Evolutionary conservation across 108 stramenopile species (phyloP), one percentile per base, ranked within the genome.

Genomic region (Stephanodiscus minutulus): DNA sequence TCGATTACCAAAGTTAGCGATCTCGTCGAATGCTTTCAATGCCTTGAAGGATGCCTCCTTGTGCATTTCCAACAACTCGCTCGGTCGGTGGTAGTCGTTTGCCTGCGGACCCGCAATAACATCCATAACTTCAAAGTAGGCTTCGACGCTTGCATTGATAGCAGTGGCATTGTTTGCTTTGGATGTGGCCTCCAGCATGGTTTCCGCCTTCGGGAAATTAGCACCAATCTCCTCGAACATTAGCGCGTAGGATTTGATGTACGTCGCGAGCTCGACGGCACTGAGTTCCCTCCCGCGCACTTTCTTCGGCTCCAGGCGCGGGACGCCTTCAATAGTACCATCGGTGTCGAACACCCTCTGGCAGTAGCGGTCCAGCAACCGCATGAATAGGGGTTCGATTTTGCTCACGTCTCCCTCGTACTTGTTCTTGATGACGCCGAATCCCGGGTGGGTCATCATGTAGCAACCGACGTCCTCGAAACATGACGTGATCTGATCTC

Each of bases 171-270:
- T 98, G 86, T 97, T 98, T 46, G 97, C 98, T 54, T 85, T 74
- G 0, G 97, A 92, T 13, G 99, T 99, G 0, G 99, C 99, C 55
- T 95, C 97, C 25, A 99, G 83, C 89, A 99, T 81, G 24, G 97
- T 97, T 68, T 90, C 87, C 0, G 99, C 97, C 73, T 96, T 91
- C 0, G 97, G 98, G 68, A 99, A 99, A 49, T 87, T 74, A 8
- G 90, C 90, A 7, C 95, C 98, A 29, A 77, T 77, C 27, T 83
- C 76, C 20, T 90, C 86, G 87, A 98, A 98, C 85, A 99, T 86
- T 22, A 78, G 79, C 31, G 94, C 96, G 70, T 98, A 99, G 3
- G 95, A 90, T 66, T 91, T 80, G 74, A 97, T 93, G 83, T 97
- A 98, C 31, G 84, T 81, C 17, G 87, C 84, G 18, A 99, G 87